Evolutionary conservation across 148 eudicot genomes (phyloP), one percentile per base, ranked within the genome.

Genomic region (Euryodendron excelsum): DNA sequence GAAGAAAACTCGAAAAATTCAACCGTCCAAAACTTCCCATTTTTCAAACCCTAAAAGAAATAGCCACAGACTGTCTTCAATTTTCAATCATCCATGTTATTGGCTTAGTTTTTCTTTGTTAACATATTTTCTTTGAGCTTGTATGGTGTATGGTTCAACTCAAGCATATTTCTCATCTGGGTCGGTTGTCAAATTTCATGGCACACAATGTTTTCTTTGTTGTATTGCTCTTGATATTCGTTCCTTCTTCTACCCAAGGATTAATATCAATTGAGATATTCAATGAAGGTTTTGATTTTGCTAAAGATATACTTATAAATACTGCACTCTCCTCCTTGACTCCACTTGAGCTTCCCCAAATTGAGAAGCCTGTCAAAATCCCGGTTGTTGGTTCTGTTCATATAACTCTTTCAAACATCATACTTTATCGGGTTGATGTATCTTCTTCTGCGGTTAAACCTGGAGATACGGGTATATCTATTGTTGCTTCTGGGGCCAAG

Each of bases 281-380:
- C 27, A 86, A 89, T 78, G 89, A 88, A 73, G 99, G 99, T 76
- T 87, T 95, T 61, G 85, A 84, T 72, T 95, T 93, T 78, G 65
- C 91, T 48, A 91, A 93, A 82, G 91, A 87, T 77, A 86, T 95
- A 80, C 75, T 91, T 45, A 82, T 92, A 58, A 82, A 87, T 2
- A 80, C 81, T 48, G 98, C 91, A 27, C 83, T 90, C 31, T 82
- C 91, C 37, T 69, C 91, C 33, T 68, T 95, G 9, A 89, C 91
- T 27, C 96, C 98, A 60, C 88, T 95, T 55, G 87, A 89, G 70
- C 64, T 95, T 15, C 80, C 93, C 72, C 65, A 77, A 31, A 90
- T 95, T 76, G 93, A 89, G 61, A 88, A 86, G 78, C 31, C 77
- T 47, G 86, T 86, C 50, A 89, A 87, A 82, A 95, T 95, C 55